Base-by-base conservation (phyloP, 164 flowering plant species). In the Chloranthus sessilifolius region DNA sequence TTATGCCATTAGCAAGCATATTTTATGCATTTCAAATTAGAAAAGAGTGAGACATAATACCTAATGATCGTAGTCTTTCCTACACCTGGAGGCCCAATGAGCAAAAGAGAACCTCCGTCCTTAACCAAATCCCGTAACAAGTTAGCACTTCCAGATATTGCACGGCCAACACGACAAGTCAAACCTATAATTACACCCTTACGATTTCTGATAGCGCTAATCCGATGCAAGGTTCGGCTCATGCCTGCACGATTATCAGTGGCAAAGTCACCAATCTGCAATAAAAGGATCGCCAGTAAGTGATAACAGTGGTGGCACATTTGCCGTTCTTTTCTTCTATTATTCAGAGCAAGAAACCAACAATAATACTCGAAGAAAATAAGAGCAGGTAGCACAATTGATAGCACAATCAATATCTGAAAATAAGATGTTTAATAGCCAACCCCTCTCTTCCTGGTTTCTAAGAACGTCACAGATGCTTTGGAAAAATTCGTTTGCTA, bases 81-180 rank as follows among this genome's bases (percentile, higher is more conserved):
- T 16, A 91, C 98, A 38, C 96, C 96, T 11, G 98, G 98, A 62
- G 96, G 96, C 15, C 96, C 98, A 60, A 91, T 88, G 27, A 91
- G 81, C 73, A 91, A 64, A 63, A 91, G 55, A 40, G 98, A 91
- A 70, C 74, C 76, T 35, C 95, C 95, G 63, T 81, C 83, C 55
- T 75, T 72, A 30, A 91, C 79, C 68, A 91, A 71, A 66, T 88
- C 95, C 57, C 73, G 61, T 69, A 91, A 60, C 62, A 82, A 67
- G 70, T 74, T 69, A 50, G 96, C 98, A 76, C 90, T 88, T 52
- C 95, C 98, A 9, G 92, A 66, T 55, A 91, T 68, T 42, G 96
- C 95, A 11, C 98, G 74, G 46, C 98, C 98, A 60, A 88, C 87
- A 30, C 96, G 90, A 63, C 96, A 88, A 53, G 98, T 91, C 64